Evolutionary conservation across 1,284 basidiomycete genomes (phyloP), one percentile per base, ranked within the genome.

Genomic region (Trametes hirsuta): DNA sequence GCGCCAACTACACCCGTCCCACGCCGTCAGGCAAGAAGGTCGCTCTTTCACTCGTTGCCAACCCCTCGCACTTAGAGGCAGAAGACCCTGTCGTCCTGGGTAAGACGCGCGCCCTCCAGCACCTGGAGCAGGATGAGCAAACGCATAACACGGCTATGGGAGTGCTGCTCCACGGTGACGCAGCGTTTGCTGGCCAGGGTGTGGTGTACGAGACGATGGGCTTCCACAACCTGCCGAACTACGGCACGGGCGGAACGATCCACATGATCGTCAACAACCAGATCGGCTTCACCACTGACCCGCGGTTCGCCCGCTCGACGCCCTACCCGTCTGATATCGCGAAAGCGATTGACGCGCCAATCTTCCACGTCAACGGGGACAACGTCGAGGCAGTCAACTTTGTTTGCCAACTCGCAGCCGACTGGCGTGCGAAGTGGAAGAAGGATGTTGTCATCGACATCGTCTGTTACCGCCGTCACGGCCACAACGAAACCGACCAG

Each of bases 201-300:
- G 83, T 99, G 62, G 96, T 99, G 42, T 99, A 99, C 79, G 97
- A 99, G 82, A 98, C 97, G 42, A 98, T 98, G 93, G 97, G 97
- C 72, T 94, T 99, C 84, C 93, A 96, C 81, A 94, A 93, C 74
- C 84, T 99, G 48, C 94, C 94, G 47, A 88, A 86, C 79, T 99
- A 98, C 77, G 95, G 96, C 51, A 98, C 96, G 18, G 97, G 97
- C 63, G 97, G 97, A 64, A 99, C 97, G 47, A 94, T 99, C 69
- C 97, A 99, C 76, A 82, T 99, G 66, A 96, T 99, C 71, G 95
- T 99, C 71, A 99, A 99, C 84, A 99, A 99, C 81, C 97, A 99
- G 77, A 98, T 99, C 65, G 97, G 97, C 67, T 99, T 99, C 83
- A 99, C 97, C 62, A 99, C 97, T 58, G 97, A 98, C 75, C 97